phyloP scores from a whole-genome alignment of 805 yeast species.

The Saccharomycopsis sp. region DNA sequence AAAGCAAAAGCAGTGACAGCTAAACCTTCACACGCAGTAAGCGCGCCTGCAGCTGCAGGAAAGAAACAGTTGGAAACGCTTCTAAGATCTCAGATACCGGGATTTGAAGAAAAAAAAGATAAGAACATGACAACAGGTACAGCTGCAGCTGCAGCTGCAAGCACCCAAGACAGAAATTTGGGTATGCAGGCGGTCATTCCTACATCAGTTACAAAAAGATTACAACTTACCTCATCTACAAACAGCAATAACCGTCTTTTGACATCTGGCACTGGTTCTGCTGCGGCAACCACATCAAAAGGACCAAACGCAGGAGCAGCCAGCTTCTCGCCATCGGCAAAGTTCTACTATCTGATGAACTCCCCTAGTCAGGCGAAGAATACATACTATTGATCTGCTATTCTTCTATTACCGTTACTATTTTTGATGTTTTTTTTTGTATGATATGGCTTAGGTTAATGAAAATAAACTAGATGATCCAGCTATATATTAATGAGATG shows the following conservation, averaged over 20 bases:
- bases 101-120: not conserved
- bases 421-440: not conserved
- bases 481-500: no score
- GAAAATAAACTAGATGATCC: no score
- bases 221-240: not conserved
- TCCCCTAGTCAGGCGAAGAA: not conserved
- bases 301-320: not conserved
- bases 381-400: not conserved
- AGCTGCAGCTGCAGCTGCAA: not conserved
- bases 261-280: not conserved
- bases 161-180: not conserved
- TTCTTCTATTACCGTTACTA: not conserved
- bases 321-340: not conserved
- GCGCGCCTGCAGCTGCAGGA: not conserved
- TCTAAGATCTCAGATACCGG: not conserved
- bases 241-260: not conserved
- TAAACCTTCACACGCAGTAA: not conserved
- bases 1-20: not conserved
- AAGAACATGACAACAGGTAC: not conserved
- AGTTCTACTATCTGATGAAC: conserved; percentile 1
- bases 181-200: no score
- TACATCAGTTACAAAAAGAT: not conserved
- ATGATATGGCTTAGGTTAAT: no score
- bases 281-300: not conserved
- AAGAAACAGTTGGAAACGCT: not conserved